phyloP scores from a whole-genome alignment of 2,329 filamentous ascomycete species.

The Cadophora gregata region DNA sequence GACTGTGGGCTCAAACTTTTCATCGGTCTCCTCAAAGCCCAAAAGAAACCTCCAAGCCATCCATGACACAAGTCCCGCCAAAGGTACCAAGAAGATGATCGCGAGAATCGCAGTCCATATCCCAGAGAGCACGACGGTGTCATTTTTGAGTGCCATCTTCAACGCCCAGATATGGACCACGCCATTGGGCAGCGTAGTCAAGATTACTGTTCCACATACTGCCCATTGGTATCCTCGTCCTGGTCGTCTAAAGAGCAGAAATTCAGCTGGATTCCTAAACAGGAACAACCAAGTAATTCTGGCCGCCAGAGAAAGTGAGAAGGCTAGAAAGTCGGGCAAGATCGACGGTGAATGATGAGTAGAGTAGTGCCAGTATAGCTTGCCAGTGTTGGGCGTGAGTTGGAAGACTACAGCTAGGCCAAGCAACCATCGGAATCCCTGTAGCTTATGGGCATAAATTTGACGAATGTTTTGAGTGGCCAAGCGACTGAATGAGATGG shows the following conservation, averaged over 20 bases:
- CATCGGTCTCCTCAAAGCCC: not conserved
- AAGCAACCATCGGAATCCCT: constrained; percentile 6
- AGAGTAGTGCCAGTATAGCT: constrained; percentile 7
- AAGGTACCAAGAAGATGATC: not conserved
- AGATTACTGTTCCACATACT: not conserved
- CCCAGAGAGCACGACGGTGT: not conserved
- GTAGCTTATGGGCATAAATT: constrained; percentile 13
- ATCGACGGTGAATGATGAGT: constrained; percentile 1
- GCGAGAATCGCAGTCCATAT: not conserved
- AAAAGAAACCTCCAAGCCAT: constrained; percentile 15
- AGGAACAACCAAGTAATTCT: constrained; percentile 6
- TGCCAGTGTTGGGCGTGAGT: not conserved
- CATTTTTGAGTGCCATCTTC: constrained; percentile 3
- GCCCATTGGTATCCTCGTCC: constrained; percentile 2
- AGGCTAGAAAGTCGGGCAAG: not conserved
- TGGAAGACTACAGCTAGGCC: not conserved
- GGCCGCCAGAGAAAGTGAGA: constrained; percentile 1
- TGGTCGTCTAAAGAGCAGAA: not conserved
- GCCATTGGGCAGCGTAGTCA: constrained; percentile 8
- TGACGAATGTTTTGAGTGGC: not conserved
- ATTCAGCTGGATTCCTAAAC: constrained; percentile 4
- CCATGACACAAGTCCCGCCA: not conserved
- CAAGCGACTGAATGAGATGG: constrained; percentile 4
- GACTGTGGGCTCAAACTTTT: not conserved
- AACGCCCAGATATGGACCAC: constrained; percentile 12